Conservation (phyloP, 2,329 filamentous ascomycete species). For the Pseudogymnoascus sp. region DNA sequence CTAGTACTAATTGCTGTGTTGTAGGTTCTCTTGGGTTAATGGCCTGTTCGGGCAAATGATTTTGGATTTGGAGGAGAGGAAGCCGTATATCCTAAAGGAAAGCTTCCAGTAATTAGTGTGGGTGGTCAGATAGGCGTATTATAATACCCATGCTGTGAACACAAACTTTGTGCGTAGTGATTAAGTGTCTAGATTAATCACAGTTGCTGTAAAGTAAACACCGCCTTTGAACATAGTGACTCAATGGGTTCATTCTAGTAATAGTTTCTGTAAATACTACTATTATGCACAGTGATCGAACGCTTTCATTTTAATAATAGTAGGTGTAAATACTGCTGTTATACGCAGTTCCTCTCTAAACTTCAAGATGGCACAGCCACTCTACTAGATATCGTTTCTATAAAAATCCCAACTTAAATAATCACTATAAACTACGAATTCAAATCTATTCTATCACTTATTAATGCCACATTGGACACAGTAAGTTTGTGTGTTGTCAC, state of each 20-base stretch:
- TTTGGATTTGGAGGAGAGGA: slow-evolving; percentile 63
- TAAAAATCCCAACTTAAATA: neutral
- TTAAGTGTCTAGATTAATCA: too few species aligned
- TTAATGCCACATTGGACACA: neutral
- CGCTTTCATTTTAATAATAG: too few species aligned
- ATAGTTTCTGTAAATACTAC: too few species aligned
- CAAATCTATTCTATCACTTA: neutral
- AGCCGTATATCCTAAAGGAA: slow-evolving; percentile 52
- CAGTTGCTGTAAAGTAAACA: too few species aligned
- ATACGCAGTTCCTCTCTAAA: too few species aligned
- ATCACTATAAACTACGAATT: neutral
- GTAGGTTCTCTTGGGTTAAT: slow-evolving; percentile 71
- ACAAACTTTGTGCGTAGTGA: too few species aligned
- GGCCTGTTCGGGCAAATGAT: slow-evolving; percentile 80
- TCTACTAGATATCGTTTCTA: too few species aligned
- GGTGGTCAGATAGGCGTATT: neutral
- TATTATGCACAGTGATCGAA: too few species aligned
- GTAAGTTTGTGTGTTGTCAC: neutral
- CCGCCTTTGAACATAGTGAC: too few species aligned
- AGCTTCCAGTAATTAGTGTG: slow-evolving; percentile 37
- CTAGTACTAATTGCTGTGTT: neutral
- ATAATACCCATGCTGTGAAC: neutral
- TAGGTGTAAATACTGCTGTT: too few species aligned
- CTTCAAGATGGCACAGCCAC: too few species aligned
- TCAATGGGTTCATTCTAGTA: too few species aligned